Percentiles rank a stretch among this genome's conserved stretches.
These are phyloP conservation scores for Neostapfia colusana DNA, from an alignment of 176 grass and related monocot species.

Conservation along the genomic window DNA sequence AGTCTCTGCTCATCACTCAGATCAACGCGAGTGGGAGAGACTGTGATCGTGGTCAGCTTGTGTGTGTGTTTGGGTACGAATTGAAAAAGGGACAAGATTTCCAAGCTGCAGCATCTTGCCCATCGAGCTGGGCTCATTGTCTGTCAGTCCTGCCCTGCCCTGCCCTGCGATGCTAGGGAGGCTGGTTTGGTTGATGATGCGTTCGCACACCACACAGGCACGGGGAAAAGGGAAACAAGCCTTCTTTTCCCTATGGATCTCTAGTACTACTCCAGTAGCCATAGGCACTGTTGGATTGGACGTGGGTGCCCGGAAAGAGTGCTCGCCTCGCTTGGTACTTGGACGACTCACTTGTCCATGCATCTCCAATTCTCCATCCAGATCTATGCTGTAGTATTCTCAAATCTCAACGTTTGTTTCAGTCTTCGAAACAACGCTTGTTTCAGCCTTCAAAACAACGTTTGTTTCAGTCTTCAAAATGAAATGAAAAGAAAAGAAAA, in stretches of 20 bases:
- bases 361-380: background rate
- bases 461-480: no score
- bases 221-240: background rate
- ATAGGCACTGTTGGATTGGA: slow-evolving; percentile 19
- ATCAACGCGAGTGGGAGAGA: background rate
- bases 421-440: no score
- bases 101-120: slow-evolving; percentile 3
- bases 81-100: slow-evolving; percentile 40
- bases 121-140: background rate
- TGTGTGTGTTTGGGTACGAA: slow-evolving; percentile 4
- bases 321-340: slow-evolving; percentile 10
- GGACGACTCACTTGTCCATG: slow-evolving; percentile 2
- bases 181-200: background rate
- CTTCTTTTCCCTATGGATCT: no score
- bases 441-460: no score
- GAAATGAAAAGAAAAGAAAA: no score
- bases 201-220: background rate
- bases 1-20: background rate
- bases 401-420: no score
- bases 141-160: background rate
- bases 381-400: no score
- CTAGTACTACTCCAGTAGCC: no score
- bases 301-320: slow-evolving; percentile 18
- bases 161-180: background rate
- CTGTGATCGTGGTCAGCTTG: background rate